These are phyloP conservation scores for Sungouiella blattae DNA, from an alignment of 805 yeast genomes.

Conservation along the genomic window DNA sequence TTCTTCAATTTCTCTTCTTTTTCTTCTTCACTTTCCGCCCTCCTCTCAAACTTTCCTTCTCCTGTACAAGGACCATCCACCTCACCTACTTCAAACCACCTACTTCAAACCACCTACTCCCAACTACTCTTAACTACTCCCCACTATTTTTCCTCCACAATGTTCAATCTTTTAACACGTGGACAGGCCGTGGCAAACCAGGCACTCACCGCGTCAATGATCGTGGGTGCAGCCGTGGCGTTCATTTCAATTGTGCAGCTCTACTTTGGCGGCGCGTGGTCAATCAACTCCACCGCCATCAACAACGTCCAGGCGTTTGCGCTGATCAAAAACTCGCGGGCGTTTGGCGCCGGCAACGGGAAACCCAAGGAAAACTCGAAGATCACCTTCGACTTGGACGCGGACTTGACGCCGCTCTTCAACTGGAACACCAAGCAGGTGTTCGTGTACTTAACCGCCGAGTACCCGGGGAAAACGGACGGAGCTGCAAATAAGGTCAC, in stretches of 20 bases:
- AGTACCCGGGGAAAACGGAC: slow-evolving; percentile 53
- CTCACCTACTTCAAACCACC: neutral
- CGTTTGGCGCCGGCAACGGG: slow-evolving; percentile 64
- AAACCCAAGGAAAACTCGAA: slow-evolving; percentile 74
- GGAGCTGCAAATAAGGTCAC: slow-evolving; percentile 64
- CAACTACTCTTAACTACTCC: no score
- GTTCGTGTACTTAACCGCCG: slow-evolving; percentile 87
- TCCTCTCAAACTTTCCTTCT: no score
- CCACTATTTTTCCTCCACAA: slow-evolving; percentile 6
- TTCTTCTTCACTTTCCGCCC: no score
- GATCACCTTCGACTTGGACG: slow-evolving; percentile 66
- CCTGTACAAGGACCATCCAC: neutral
- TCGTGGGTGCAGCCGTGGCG: slow-evolving; percentile 46
- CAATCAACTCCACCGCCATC: slow-evolving; percentile 33
- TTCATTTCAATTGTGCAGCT: slow-evolving; percentile 50
- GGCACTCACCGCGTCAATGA: slow-evolving; percentile 48
- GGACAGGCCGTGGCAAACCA: slow-evolving; percentile 51
- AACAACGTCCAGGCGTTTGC: slow-evolving; percentile 36
- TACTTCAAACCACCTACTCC: slow-evolving; percentile 1
- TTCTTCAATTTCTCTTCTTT: no score
- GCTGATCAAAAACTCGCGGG: slow-evolving; percentile 50
- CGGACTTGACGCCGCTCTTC: slow-evolving; percentile 75
- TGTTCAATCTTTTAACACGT: slow-evolving; percentile 34
- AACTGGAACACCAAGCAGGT: slow-evolving; percentile 97
- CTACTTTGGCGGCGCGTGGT: slow-evolving; percentile 42